Conservation (phyloP, 139 green algal species). For the Auxenochlorella protothecoides region DNA sequence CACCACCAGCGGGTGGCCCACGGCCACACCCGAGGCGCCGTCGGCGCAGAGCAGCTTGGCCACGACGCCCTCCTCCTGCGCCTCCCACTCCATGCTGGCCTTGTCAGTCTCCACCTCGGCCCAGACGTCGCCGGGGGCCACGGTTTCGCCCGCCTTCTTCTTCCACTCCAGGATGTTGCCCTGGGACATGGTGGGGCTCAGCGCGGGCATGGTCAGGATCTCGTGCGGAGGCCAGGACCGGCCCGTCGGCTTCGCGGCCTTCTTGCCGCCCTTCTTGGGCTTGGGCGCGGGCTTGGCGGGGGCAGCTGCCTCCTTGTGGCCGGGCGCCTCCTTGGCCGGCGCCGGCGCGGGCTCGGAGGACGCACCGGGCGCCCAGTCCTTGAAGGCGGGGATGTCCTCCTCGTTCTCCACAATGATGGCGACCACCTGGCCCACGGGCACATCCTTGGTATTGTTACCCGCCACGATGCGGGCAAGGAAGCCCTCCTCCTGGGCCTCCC, state of each 20-base stretch:
- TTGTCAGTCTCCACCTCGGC: slow-evolving; percentile 95
- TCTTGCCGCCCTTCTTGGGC: neutral
- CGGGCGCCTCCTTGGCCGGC: neutral
- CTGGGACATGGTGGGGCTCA: slow-evolving; percentile 87
- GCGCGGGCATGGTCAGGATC: slow-evolving; percentile 71
- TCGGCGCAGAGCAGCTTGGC: slow-evolving; percentile 72
- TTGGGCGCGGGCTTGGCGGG: neutral
- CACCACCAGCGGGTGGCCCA: slow-evolving; percentile 47
- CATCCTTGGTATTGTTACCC: slow-evolving; percentile 49
- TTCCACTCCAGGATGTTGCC: slow-evolving; percentile 83
- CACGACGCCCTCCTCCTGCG: slow-evolving; percentile 84
- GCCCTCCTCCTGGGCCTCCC: slow-evolving; percentile 89
- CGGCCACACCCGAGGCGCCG: slow-evolving; percentile 55
- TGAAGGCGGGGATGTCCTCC: slow-evolving; percentile 60
- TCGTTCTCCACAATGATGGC: slow-evolving; percentile 73
- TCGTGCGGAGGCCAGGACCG: slow-evolving; percentile 7
- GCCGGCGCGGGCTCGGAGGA: slow-evolving; percentile 3
- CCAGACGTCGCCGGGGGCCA: slow-evolving; percentile 58
- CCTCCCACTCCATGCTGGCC: slow-evolving; percentile 89
- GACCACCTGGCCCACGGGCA: slow-evolving; percentile 46
- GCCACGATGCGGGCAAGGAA: slow-evolving; percentile 79
- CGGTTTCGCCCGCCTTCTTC: slow-evolving; percentile 57
- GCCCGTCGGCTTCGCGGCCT: slow-evolving; percentile 24
- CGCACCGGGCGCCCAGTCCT: slow-evolving; percentile 35
- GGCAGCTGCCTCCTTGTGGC: slow-evolving; percentile 5